Evolutionary conservation across 345 rosid genomes (phyloP), one percentile per base, ranked within the genome.

Genomic region (Eucalyptus microcorys): DNA sequence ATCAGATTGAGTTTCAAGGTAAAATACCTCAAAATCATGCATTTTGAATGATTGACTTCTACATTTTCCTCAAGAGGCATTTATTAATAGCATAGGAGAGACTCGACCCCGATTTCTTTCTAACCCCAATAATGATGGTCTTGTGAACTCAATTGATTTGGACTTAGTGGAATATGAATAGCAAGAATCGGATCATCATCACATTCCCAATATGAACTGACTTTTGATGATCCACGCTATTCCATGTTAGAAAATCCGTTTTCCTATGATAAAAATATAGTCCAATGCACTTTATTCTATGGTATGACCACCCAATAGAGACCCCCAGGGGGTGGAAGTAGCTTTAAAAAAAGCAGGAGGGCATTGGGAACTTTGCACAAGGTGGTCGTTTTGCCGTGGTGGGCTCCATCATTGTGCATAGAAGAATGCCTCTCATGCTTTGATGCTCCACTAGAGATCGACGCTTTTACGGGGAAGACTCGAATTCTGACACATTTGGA

Each of bases 41-140:
- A 52, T 52, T 52, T 53, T 53, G 26, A 53, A 59, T 27, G 8
- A 27, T 27, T 12, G 66, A 27, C 66, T 59, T 59, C 15, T 5
- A 11, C 7, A 27, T 59, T 59, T 59, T 26, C 12, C 7, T 26
- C 49, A 59, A 12, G 16, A 59, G 14, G 15, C 66, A 11, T 16
- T 59, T 59, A 59, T 6, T 59, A 27, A 13, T 32, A 59, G n/a
- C 16, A 30, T 0, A 59, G 66, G 16, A 27, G 32, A 27, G 32
- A 59, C 0, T 12, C 1, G 1, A 59, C 13, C 16, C 16, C 27
- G 12, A 59, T 59, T 59, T 59, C 15, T 0, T 11, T 12, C 12
- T 27, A 6, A 11, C 12, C 32, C 16, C 12, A 13, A 27, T 59
- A 13, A 27, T 5, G 8, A 27, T 12, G 27, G 68, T 59, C 16